phyloP scores from a whole-genome alignment of 306 rosid species.

The Cucumis cinereus region DNA sequence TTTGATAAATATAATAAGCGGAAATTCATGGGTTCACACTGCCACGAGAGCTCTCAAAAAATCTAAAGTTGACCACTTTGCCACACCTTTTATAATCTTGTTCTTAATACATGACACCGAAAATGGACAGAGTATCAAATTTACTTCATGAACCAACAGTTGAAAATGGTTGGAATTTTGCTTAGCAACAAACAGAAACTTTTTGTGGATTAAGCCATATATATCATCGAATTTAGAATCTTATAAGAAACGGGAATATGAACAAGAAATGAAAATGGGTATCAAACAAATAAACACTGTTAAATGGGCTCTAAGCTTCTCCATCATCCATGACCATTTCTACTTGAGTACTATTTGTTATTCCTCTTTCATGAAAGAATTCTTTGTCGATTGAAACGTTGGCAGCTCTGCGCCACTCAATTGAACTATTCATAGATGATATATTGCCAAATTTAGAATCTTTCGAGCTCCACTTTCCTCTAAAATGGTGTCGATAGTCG shows the following conservation, averaged over 20 bases:
- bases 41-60: neutral
- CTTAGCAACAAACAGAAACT: neutral
- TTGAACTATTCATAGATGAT: neutral
- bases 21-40: neutral
- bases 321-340: neutral
- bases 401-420: neutral
- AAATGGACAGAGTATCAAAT: too few relatives aligned
- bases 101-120: too few relatives aligned
- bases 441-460: neutral
- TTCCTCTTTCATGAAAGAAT: neutral
- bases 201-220: neutral
- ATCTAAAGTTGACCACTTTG: too few relatives aligned
- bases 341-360: neutral
- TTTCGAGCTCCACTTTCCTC: neutral
- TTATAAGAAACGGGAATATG: too few relatives aligned
- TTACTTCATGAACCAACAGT: too few relatives aligned
- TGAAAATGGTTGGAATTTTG: neutral
- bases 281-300: too few relatives aligned
- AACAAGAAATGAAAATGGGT: too few relatives aligned
- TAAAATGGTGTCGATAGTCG: constrained; percentile 10
- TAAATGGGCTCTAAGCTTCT: neutral
- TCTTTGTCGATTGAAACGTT: neutral
- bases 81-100: too few relatives aligned
- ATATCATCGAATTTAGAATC: too few relatives aligned
- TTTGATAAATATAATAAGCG: neutral